Evolutionary conservation across 305 asterid genomes (phyloP).

Genomic region (Fraxinus paxiana): DNA sequence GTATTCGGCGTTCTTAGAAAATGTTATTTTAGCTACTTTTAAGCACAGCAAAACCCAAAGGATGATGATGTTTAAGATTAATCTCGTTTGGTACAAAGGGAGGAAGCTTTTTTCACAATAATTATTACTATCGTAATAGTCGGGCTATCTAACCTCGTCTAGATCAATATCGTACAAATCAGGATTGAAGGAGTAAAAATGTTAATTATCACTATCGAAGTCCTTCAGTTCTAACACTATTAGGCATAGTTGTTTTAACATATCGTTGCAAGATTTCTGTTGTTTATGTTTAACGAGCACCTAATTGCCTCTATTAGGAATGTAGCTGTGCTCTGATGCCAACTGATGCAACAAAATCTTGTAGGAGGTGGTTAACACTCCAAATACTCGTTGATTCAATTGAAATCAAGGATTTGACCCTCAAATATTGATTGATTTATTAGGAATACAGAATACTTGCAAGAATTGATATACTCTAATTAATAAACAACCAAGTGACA

Average conservation of each 20-base stretch:
- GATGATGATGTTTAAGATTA: not conserved
- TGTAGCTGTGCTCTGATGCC: not conserved
- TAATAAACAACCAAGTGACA: not conserved
- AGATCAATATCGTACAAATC: not conserved
- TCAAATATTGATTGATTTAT: not conserved
- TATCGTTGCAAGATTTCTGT: not conserved
- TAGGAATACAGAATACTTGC: not conserved
- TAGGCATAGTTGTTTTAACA: not conserved
- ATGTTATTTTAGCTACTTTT: not conserved
- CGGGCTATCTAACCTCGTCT: not conserved
- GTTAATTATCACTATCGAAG: not conserved
- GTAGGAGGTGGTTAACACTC: not conserved
- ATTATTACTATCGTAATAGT: not conserved
- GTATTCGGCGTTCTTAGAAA: not conserved
- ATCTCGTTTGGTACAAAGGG: not conserved
- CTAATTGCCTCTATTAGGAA: not conserved
- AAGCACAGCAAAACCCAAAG: not conserved
- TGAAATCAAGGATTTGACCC: not conserved
- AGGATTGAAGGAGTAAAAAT: too few species aligned
- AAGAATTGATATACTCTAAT: not conserved
- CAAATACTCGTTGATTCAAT: not conserved
- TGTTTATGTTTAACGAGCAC: not conserved
- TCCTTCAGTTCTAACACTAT: not conserved
- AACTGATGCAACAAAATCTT: not conserved
- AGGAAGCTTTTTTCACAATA: not conserved